Base-by-base conservation (phyloP, 805 yeast genomes). In the Spathaspora sp. region DNA sequence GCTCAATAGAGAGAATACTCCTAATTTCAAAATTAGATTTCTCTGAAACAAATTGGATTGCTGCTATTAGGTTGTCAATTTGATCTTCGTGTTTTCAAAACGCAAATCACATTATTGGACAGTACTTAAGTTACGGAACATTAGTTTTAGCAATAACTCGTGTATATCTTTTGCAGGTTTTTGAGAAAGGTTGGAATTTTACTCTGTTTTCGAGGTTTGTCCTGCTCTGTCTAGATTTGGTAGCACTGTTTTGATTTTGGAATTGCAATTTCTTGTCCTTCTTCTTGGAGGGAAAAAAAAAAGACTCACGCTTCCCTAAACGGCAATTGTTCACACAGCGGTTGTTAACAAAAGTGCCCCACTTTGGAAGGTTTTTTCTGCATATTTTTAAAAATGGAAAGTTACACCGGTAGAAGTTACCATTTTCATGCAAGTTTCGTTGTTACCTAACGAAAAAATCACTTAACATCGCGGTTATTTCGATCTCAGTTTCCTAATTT, bases 401-500 rank as follows among this genome's bases (percentile, higher is more conserved):
- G 40, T 3, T 10, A 11, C 14, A 35, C 40, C 40, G 40, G 16
- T 6, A 17, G 14, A 5, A 16, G n/a, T 45, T 45, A 5, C 47
- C 28, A 17, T 47, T 47, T 47, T 16, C 31, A 23, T 11, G 2
- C 19, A 14, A n/a, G 3, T 9, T 40, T 47, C 46, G 49, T 47
- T 47, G 46, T 47, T 18, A 42, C 19, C 23, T 47, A 42, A 47
- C 49, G 19, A 7, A 29, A 31, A 45, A 14, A 23, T 10, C 16
- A 12, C 11, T 12, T 12, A 19, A 17, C 48, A 49, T 43, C 51
- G 51, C 51, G 51, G 31, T 39, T 44, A 49, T 10, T 38, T 49
- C 51, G 51, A 49, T 17, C 16, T 44, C 28, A 44, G 48, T 49
- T 49, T 23, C 51, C 47, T 18, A 23, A 39, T 23, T 38, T 5